Base-by-base conservation (phyloP, 345 rosid genomes). In the Litchi chinensis region DNA sequence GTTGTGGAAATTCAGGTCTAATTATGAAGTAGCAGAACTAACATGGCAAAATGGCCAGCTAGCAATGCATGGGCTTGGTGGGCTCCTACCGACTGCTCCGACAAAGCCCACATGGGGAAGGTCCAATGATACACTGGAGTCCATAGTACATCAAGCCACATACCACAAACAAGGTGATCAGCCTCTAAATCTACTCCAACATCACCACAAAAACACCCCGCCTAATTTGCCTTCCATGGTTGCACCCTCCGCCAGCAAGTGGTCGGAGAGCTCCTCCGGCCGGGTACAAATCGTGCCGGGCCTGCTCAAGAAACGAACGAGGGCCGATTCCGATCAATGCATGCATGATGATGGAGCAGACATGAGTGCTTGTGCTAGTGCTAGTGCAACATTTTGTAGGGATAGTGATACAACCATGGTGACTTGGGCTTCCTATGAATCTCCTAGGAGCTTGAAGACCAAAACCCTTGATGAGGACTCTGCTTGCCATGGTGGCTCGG, bases 1-100 rank as follows among this genome's bases (percentile, higher is more conserved):
- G 52, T 46, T 46, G 52, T 3, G 12, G 8, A 21, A 50, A 22
- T 57, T 69, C 86, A 86, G 91, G 91, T 83, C 88, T 16, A 83
- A 81, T 48, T 83, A 85, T 52, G 88, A 84, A 80, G 80, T 85
- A 8, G 82, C 85, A 76, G 90, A 86, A 82, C 88, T 85, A 41
- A 83, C 85, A 75, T 90, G 93, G 90, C 86, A 85, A 68, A 89
- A 87, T 75, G 89, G 91, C 63, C 87, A 89, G 56, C 4, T 83
- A 69, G 82, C 86, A 6, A 85, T 87, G 76, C 82, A 86, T 59
- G 92, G 89, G 67, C 86, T 86, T 41, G 79, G 82, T 64, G 82
- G 82, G 43, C 68, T 74, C 48, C 80, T 75, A 28, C 84, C 80
- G 24, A 68, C 76, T 10, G 5, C 76, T 40, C 85, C 79, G 18